Base-by-base conservation (phyloP, 371 early-diverging fungal species). In the Blyttiomyces sp. region DNA sequence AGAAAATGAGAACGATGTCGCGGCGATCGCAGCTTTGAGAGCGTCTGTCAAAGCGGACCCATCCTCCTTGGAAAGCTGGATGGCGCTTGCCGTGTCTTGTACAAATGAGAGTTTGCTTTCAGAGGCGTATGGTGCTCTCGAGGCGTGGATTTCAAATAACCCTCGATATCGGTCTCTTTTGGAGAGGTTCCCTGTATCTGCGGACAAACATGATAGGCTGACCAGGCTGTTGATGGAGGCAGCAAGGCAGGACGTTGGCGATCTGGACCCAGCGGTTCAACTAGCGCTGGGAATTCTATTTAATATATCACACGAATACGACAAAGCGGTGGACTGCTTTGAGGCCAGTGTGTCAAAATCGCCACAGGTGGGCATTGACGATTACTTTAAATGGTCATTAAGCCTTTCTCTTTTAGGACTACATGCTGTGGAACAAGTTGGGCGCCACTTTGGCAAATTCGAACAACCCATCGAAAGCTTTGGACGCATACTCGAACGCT, bases 311-410 rank as follows among this genome's bases (percentile, higher is more conserved):
- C 83, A 87, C 33, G 95, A 96, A 58, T 95, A 90, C 61, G 82
- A 83, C 32, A 96, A 96, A 75, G 94, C 97, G 0, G 84, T 94
- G 3, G 98, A 98, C 72, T 98, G 98, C 66, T 98, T 98, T 81
- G 84, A 88, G 49, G 85, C 96, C 2, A 95, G 97, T 31, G 71
- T 98, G 32, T 80, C 85, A n/a, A 81, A 80, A 21, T 72, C 89
- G 34, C 96, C 97, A 3, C 81, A 90, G 62, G 89, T 88, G 79
- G 77, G n/a, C n/a, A n/a, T n/a, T n/a, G 76, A 59, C 13, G 24
- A 46, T 57, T 16, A 9, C 0, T 11, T 60, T 9, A n/a, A 34
- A 17, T 58, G 7, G 27, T 19, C 2, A 19, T 26, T 9, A 17
- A 58, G 1, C 1, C 23, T 0, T 62, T 63, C 1, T 56, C 42